Conservation (phyloP, 306 rosid genomes). For the Cucumis cinereus region DNA sequence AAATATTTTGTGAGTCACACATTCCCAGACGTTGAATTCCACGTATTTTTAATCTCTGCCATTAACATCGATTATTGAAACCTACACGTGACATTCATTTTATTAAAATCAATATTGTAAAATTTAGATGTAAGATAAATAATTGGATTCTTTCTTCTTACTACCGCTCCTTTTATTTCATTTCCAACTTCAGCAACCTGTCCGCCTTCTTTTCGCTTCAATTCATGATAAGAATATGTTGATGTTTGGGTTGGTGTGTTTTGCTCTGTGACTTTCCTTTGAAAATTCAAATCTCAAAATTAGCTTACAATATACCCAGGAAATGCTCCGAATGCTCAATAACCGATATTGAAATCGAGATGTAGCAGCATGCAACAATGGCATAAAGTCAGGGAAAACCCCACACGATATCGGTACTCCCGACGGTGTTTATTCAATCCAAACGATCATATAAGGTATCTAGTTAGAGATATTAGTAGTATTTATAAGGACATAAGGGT, state of each 20-base stretch:
- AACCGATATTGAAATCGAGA: slow-evolving; percentile 29
- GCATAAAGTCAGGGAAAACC: slow-evolving; percentile 16
- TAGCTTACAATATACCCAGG: background rate
- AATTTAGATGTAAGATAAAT: background rate
- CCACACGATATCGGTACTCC: slow-evolving; percentile 43
- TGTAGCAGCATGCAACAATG: slow-evolving; percentile 26
- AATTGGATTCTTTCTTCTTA: background rate
- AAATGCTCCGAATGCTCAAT: slow-evolving; percentile 28
- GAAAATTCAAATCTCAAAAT: background rate
- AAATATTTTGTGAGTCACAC: background rate
- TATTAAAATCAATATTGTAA: background rate
- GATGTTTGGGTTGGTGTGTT: background rate
- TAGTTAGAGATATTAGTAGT: no score
- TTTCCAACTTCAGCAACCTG: background rate
- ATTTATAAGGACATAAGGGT: no score
- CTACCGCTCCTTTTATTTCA: background rate
- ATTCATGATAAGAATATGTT: background rate
- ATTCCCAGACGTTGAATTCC: background rate
- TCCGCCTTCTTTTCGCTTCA: background rate
- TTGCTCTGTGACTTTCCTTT: background rate
- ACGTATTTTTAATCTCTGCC: background rate
- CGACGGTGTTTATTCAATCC: slow-evolving; percentile 28
- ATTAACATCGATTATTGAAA: background rate
- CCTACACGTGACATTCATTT: background rate
- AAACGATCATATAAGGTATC: slow-evolving; percentile 9